Evolutionary conservation across 2,329 filamentous ascomycete genomes (phyloP), one percentile per base, ranked within the genome.

Genomic region (Xylariaceae sp.): DNA sequence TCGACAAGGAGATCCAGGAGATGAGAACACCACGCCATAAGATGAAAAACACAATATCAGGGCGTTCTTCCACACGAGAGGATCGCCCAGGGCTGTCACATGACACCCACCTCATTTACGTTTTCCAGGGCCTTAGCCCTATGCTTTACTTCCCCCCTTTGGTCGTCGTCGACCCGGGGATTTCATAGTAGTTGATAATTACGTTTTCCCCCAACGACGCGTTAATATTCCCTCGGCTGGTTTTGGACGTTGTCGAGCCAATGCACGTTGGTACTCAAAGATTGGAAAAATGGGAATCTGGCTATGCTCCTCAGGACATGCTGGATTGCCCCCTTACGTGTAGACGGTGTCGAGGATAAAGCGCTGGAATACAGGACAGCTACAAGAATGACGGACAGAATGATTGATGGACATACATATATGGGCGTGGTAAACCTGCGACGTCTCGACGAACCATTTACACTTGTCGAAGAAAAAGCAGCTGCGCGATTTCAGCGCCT

Each of bases 1-100:
- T 54, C 62, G 21, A 59, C 60, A 40, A 68, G 60, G 48, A 68
- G 59, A 48, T 52, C 60, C 16, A 64, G 62, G 56, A 60, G 61
- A 57, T 67, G 52, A 62, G 46, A 29, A n/a, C 7, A 37, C 47
- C 23, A 52, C 29, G 37, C 47, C 42, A 16, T 29, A 23, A 48
- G 50, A 40, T 16, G 19, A 55, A 21, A 52, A 47, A 48, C 29
- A 41, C 46, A 29, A 37, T 23, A 21, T 20, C 40, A 40, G 43
- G 49, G 54, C 57, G 50, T 50, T 58, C 50, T 60, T 54, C 44
- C 40, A 57, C 42, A 46, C 54, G 52, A 45, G 23, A 44, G 50
- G 44, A 48, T 54, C 51, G 54, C 43, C 40, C 20, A 54, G 32
- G 45, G 53, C 32, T 44, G 50, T 49, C 50, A n/a, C 40, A 41